Conservation (phyloP, 2,329 filamentous ascomycete species). For the Botrytis squamosa region DNA sequence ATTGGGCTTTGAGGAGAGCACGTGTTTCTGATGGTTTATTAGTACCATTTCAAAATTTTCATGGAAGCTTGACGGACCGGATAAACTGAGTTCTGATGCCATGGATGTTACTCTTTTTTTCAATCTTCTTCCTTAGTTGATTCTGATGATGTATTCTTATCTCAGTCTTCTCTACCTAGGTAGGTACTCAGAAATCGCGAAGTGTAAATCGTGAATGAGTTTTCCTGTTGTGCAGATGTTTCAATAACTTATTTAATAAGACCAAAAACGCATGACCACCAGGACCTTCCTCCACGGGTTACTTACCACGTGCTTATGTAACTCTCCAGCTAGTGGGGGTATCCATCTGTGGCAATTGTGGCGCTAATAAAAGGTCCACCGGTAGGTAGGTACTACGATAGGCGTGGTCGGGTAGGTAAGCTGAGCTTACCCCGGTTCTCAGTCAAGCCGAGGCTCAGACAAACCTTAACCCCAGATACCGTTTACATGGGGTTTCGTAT, state of each 20-base stretch:
- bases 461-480: neutral
- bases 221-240: no score
- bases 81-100: neutral
- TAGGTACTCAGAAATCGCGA: no score
- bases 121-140: no score
- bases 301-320: no score
- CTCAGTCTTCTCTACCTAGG: no score
- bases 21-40: slow-evolving; percentile 28
- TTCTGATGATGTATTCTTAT: no score
- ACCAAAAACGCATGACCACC: no score
- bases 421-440: neutral
- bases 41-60: slow-evolving; percentile 7
- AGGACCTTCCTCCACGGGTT: no score
- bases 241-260: no score
- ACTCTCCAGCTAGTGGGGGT: neutral
- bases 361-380: neutral
- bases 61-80: neutral
- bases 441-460: neutral
- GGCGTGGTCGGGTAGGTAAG: neutral
- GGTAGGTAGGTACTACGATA: no score
- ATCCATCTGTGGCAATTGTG: neutral
- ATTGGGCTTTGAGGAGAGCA: slow-evolving; percentile 34
- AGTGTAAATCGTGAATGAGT: no score
- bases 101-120: neutral
- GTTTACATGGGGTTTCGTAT: no score